These are phyloP conservation scores for Remersonia thermophila DNA, from an alignment of 2,329 filamentous ascomycete genomes.

Conservation along the genomic window DNA sequence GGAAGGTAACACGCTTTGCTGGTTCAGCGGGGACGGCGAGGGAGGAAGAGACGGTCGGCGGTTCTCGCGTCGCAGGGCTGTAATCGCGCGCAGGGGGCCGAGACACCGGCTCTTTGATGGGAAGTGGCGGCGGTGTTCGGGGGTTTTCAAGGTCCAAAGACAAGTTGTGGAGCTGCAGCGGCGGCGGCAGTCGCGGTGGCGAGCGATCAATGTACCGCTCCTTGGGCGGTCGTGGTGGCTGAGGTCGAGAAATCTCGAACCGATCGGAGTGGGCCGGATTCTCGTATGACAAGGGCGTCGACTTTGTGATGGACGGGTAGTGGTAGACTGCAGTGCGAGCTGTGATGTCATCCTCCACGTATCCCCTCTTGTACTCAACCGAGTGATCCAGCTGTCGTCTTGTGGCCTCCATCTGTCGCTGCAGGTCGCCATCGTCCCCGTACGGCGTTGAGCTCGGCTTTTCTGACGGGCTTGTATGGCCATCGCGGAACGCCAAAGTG, in stretches of 20 bases:
- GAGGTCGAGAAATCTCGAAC: constrained; percentile 3
- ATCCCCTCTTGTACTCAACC: constrained; percentile 14
- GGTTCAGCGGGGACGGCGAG: constrained; percentile 28
- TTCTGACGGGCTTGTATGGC: too few species aligned
- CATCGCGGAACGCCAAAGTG: too few species aligned
- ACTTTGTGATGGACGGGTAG: constrained; percentile 46
- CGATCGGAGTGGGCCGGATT: constrained; percentile 22
- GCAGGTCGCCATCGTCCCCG: constrained; percentile 33
- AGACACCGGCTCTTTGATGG: constrained; percentile 10
- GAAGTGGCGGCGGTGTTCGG: too few species aligned
- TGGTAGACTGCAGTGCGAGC: constrained; percentile 27
- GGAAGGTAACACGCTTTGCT: constrained; percentile 57
- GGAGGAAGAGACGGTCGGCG: constrained; percentile 20
- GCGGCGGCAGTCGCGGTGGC: constrained; percentile 9
- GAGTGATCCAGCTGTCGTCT: constrained; percentile 33
- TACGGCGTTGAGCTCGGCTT: constrained; percentile 1
- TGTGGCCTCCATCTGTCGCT: constrained; percentile 40
- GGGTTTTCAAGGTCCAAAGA: neutral
- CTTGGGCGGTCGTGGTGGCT: constrained; percentile 23
- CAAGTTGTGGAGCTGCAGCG: constrained; percentile 21
- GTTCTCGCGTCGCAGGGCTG: constrained; percentile 16
- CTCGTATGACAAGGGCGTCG: constrained; percentile 36
- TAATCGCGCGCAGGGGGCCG: constrained; percentile 13
- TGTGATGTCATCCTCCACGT: constrained; percentile 14
- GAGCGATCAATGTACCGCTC: constrained; percentile 5